Evolutionary conservation across 176 grass and related monocot species (phyloP), one percentile per base, ranked within the genome.

Genomic region (Poa annua): DNA sequence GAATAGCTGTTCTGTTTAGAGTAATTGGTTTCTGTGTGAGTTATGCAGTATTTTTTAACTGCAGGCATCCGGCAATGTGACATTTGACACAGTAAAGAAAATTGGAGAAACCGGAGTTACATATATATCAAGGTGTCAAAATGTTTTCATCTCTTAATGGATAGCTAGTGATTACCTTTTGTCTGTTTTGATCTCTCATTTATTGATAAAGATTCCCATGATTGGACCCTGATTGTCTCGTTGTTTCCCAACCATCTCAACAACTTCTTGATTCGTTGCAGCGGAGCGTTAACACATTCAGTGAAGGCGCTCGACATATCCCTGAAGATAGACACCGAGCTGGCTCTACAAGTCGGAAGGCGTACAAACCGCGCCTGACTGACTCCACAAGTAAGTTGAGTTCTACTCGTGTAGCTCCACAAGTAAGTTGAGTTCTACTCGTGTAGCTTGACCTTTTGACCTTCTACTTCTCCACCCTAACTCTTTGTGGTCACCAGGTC

Each of bases 31-130:
- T 35, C 34, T 50, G 11, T 6, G 8, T 55, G 35, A 19, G 42
- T 19, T 57, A 20, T 17, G 39, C 51, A 57, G 5, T 52, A 55
- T 74, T 84, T 21, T 85, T 57, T 6, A 47, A 65, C 6, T 74
- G n/a, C 82, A 98, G 96, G 92, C 96, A 74, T 98, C 96, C 83
- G 96, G 96, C 90, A 98, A 98, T 81, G 91, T 95, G 75, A 98
- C 89, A 19, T 73, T 99, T 4, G 91, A 96, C 9, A 94, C 91
- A 12, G 93, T 99, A 17, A 93, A 94, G 73, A 99, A 92, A 96
- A 99, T 99, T 11, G 91, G 96, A 74, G 85, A 90, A 89, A 96
- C 91, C 17, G 93, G 96, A 74, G 96, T 99, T 57, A 90, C 93
- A 10, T 99, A 90, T 38, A 96, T 99, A 70, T 99, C 93, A 78